Conservation (phyloP, 2,329 filamentous ascomycete species). For the Alternaria sp. region DNA sequence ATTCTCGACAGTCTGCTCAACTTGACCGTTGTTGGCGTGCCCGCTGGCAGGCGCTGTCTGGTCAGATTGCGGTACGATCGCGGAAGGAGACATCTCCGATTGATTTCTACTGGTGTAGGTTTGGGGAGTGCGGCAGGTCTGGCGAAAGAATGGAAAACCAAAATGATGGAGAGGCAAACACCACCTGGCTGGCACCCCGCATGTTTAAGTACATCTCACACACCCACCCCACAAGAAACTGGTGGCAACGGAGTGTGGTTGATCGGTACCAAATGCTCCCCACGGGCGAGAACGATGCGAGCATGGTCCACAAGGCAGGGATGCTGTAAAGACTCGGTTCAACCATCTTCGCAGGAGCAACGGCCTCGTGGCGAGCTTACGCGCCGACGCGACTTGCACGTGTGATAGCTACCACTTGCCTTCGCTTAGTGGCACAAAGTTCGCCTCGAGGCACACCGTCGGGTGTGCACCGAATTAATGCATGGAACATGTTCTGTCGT, state of each 20-base stretch:
- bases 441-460: slow-evolving; percentile 33
- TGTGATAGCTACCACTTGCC: not conserved
- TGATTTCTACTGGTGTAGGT: not conserved
- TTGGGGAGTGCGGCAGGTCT: slow-evolving; percentile 23
- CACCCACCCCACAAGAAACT: slow-evolving; percentile 17
- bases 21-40: slow-evolving; percentile 23
- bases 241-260: slow-evolving; percentile 18
- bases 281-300: slow-evolving; percentile 6
- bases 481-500: slow-evolving; percentile 6
- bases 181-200: slow-evolving; percentile 18
- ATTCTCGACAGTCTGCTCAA: slow-evolving; percentile 38
- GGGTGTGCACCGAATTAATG: slow-evolving; percentile 7
- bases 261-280: slow-evolving; percentile 1
- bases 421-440: slow-evolving; percentile 25
- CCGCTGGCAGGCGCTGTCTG: slow-evolving; percentile 27
- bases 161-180: slow-evolving; percentile 8
- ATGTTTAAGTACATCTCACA: slow-evolving; percentile 32
- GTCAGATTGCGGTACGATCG: slow-evolving; percentile 29
- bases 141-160: slow-evolving; percentile 13
- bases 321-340: slow-evolving; percentile 2
- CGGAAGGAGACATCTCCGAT: slow-evolving; percentile 42
- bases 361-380: slow-evolving; percentile 25
- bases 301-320: slow-evolving; percentile 8
- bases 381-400: slow-evolving; percentile 22
- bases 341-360: slow-evolving; percentile 3